Percentiles rank a stretch among this genome's conserved stretches.
Evolutionary conservation across 768 basidiomycete species (phyloP).

Genomic region (Suillus fuscotomentosus): DNA sequence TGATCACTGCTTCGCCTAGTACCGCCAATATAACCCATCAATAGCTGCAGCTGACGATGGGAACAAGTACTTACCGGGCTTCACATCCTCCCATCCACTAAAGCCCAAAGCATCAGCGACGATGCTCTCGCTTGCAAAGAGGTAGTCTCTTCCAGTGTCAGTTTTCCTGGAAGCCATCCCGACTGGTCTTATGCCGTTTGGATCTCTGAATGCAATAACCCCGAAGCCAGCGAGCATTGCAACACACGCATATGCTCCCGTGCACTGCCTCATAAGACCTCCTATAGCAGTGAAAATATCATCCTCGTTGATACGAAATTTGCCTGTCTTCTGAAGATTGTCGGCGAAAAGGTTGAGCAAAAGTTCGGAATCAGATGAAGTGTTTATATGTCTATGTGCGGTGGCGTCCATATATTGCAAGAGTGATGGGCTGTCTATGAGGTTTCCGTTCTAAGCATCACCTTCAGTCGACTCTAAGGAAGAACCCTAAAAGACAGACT

Average conservation of each 20-base stretch:
- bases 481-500: constrained; percentile 25
- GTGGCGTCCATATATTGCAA: constrained; percentile 93
- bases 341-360: constrained; percentile 97
- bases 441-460: constrained; percentile 83
- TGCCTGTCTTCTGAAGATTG: constrained; percentile 96
- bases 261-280: constrained; percentile 83
- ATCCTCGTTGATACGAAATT: constrained; percentile 98
- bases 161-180: constrained; percentile 76
- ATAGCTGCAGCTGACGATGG: constrained; percentile 4
- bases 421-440: constrained; percentile 86
- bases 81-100: constrained; percentile 89
- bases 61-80: constrained; percentile 59
- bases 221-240: constrained; percentile 99
- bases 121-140: constrained; percentile 94
- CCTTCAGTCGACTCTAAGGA: background rate
- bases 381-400: constrained; percentile 98
- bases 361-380: constrained; percentile 95
- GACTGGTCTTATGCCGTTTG: constrained; percentile 93
- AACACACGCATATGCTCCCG: constrained; percentile 94
- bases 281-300: constrained; percentile 96
- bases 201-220: constrained; percentile 96
- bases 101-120: constrained; percentile 95
- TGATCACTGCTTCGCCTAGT: constrained; percentile 91
- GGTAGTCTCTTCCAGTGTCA: constrained; percentile 70
- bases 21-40: background rate